phyloP scores from a whole-genome alignment of 1,284 basidiomycete genomes.

The Rhodofomes roseus region DNA sequence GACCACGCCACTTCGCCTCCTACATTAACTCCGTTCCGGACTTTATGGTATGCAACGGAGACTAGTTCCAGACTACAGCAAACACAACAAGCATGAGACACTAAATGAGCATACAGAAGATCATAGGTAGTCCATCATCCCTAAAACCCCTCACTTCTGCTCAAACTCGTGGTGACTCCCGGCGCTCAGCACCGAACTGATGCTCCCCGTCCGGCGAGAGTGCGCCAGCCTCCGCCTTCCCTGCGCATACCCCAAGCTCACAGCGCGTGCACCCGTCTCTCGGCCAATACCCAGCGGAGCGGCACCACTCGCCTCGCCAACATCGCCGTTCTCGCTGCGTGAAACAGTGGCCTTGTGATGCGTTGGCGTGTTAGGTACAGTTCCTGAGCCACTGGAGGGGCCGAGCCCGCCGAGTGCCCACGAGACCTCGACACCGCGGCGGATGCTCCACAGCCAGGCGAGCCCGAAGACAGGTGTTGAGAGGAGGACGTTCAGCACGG shows the following conservation, averaged over 20 bases:
- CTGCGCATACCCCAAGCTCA: slow-evolving; percentile 3
- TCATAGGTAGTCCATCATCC: background rate
- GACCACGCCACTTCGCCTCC: too few relatives aligned
- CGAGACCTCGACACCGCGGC: slow-evolving; percentile 59
- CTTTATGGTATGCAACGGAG: too few relatives aligned
- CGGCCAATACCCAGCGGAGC: background rate
- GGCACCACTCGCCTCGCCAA: background rate
- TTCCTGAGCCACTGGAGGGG: too few relatives aligned
- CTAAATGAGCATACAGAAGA: too few relatives aligned
- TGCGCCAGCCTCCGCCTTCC: background rate
- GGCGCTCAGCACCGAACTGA: slow-evolving; percentile 4
- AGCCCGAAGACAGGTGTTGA: slow-evolving; percentile 76
- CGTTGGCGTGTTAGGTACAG: background rate
- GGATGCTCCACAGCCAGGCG: slow-evolving; percentile 76
- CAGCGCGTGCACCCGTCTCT: background rate
- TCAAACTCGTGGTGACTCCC: background rate
- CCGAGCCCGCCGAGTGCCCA: slow-evolving; percentile 55
- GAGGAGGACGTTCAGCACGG: slow-evolving; percentile 84
- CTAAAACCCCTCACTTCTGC: background rate
- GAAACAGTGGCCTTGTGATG: background rate
- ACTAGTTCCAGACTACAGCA: background rate
- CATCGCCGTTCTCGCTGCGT: background rate
- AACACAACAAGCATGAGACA: background rate
- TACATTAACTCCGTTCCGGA: background rate
- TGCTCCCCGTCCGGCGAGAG: background rate